Evolutionary conservation across 2,329 filamentous ascomycete species (phyloP), one percentile per base, ranked within the genome.

Genomic region (Trichothecium roseum): DNA sequence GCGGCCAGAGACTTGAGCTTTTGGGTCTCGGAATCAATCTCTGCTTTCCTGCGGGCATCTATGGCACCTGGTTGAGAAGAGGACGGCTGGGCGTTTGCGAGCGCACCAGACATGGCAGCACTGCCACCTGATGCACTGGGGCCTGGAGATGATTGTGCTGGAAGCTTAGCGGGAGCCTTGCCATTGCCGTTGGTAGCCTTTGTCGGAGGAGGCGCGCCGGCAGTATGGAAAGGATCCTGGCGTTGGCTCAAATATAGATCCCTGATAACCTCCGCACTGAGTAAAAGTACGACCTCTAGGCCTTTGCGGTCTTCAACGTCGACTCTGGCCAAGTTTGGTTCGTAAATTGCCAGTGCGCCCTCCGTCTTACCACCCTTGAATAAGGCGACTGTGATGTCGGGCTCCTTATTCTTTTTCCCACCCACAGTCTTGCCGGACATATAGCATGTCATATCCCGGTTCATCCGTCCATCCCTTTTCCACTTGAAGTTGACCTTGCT

Each of bases 261-360:
- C 30, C 74, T 69, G 39, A 83, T 78, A 22, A 78, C 71, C 45
- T 78, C 71, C 1, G 76, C 72, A 18, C 72, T 66, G 15, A 82
- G 56, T 15, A 81, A 53, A 14, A 96, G 59, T 2, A 88, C 79
- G 1, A 96, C 74, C 54, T 98, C 91, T 4, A 96, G 64, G 0
- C 91, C 91, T 56, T 95, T 96, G 38, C 82, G 78, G 57, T 98
- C 91, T 56, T 98, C 87, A 42, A 96, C 78, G 30, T 96, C 88
- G 9, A 96, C 81, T 6, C 91, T 72, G 41, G 82, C 80, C 51
- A 96, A 68, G 53, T 96, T 96, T 5, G 89, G 84, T 57, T 98
- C 84, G 63, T 96, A 95, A 29, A 98, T 71, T 2, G 88, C 94
- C 39, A 96, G 60, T 20, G 57, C 53, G 26, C 61, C 64, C 47